Base-by-base conservation (phyloP, 805 yeast species). In the Ogataea methylovora region DNA sequence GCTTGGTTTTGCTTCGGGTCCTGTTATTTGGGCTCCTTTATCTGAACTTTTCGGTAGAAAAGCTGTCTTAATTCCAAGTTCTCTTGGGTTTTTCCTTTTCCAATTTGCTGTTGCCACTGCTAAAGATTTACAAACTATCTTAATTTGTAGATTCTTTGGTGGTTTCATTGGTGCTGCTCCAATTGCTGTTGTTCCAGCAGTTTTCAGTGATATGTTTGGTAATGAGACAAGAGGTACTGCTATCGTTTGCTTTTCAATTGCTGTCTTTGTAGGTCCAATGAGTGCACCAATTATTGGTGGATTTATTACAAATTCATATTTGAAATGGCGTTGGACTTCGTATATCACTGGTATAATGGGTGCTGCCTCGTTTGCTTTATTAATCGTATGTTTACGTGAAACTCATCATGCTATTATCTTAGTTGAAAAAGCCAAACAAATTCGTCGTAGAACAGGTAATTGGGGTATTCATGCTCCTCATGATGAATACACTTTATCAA, bases 1-100 rank as follows among this genome's bases (percentile, higher is more conserved):
- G n/a, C 57, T 86, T 27, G 97, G 97, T 9, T 90, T 87, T 59
- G 97, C 96, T 1, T 71, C 85, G 1, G 96, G 97, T 14, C 97
- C 97, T 4, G 65, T 88, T 33, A 49, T 85, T 24, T 88, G 92
- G 86, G 96, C 92, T 18, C 95, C 95, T 4, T 54, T 83, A 24
- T 79, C 90, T n/a, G 94, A 83, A 54, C 49, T 80, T 24, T 79
- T 68, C 44, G 92, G 94, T 35, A 72, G 95, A 56, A 72, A 73
- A 53, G 56, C 69, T 13, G 77, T 84, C 12, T 48, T 83, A 35
- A 43, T 81, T 2, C 41, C 75, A 3, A 73, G 87, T 5, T 56
- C 69, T 4, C 61, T 84, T 27, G 72, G 80, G 1, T 71, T 73
- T 50, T 61, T 70, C 15, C 47, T 71, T 30, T 84, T 85, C 58